Percentiles rank a stretch among this genome's conserved stretches.
phyloP scores from a whole-genome alignment of 2,329 filamentous ascomycete genomes.

The Aspergillus vadensis region DNA sequence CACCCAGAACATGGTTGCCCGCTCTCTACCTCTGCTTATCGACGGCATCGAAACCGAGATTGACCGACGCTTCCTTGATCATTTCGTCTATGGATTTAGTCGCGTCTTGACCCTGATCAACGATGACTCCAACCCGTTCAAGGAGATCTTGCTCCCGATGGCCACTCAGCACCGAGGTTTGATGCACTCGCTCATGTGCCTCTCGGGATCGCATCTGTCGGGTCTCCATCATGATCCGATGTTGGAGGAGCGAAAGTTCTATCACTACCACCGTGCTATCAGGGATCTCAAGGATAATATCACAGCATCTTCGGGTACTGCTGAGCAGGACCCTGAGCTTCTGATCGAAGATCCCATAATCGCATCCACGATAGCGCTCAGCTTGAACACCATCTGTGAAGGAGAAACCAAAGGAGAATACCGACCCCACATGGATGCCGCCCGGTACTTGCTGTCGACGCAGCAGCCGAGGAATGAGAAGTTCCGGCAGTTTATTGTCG shows the following conservation, averaged over 20 bases:
- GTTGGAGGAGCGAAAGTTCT: slow-evolving; percentile 56
- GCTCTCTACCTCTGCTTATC: slow-evolving; percentile 64
- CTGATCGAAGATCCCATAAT: slow-evolving; percentile 61
- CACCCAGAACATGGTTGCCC: slow-evolving; percentile 36
- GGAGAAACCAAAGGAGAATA: slow-evolving; percentile 69
- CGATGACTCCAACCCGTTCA: slow-evolving; percentile 81
- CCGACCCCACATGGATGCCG: slow-evolving; percentile 75
- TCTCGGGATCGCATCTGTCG: slow-evolving; percentile 75
- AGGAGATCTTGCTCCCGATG: slow-evolving; percentile 78
- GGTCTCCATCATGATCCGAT: slow-evolving; percentile 53
- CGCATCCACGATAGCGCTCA: slow-evolving; percentile 61
- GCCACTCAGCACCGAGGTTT: slow-evolving; percentile 76
- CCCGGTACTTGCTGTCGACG: slow-evolving; percentile 68
- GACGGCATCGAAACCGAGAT: slow-evolving; percentile 78
- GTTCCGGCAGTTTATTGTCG: slow-evolving; percentile 70
- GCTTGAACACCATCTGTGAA: slow-evolving; percentile 63
- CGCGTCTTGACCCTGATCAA: slow-evolving; percentile 79
- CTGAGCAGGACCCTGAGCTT: slow-evolving; percentile 37
- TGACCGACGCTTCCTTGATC: slow-evolving; percentile 77
- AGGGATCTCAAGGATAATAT: slow-evolving; percentile 45
- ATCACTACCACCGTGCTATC: slow-evolving; percentile 53
- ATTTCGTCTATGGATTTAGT: slow-evolving; percentile 79
- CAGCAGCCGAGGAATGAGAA: slow-evolving; percentile 64
- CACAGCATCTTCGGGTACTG: slow-evolving; percentile 30
- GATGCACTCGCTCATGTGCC: slow-evolving; percentile 86